Evolutionary conservation across 2,329 filamentous ascomycete species (phyloP).

Genomic region (Pestalotiopsis sp.): DNA sequence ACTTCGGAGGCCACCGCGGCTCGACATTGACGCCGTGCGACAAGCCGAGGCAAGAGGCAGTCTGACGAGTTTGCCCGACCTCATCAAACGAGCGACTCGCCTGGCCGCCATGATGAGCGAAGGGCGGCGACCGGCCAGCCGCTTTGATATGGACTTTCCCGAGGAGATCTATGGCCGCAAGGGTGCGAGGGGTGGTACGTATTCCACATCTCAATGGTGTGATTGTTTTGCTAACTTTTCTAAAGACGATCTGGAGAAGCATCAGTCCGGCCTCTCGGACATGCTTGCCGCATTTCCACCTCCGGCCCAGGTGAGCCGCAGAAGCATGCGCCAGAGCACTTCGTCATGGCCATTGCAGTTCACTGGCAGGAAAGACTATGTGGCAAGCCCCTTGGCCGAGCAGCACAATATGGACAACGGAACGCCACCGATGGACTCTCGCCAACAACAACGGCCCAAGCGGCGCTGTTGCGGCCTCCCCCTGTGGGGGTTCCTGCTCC

Average conservation of each 20-base stretch:
- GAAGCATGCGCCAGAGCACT: conserved; percentile 47
- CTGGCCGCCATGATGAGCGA: conserved; percentile 87
- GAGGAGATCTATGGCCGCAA: conserved; percentile 43
- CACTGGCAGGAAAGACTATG: conserved; percentile 25
- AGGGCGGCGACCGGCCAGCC: conserved; percentile 67
- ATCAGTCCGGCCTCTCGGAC: conserved; percentile 60
- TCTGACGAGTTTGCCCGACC: conserved; percentile 86
- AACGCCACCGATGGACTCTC: neutral
- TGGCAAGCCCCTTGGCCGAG: neutral
- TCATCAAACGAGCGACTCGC: conserved; percentile 86
- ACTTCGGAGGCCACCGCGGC: conserved; percentile 67
- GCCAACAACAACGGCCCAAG: conserved; percentile 24
- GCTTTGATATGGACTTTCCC: conserved; percentile 56
- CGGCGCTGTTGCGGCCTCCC: conserved; percentile 84
- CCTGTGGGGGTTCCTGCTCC: conserved; percentile 73
- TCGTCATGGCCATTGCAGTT: conserved; percentile 53
- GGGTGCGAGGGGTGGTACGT: conserved; percentile 38
- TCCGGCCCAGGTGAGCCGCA: conserved; percentile 52
- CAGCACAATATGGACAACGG: neutral
- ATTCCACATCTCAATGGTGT: neutral
- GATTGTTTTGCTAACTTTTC: conserved; percentile 18
- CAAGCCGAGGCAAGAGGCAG: conserved; percentile 84
- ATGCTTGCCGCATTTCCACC: conserved; percentile 69
- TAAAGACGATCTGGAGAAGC: conserved; percentile 41
- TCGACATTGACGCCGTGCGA: conserved; percentile 82